phyloP scores from a whole-genome alignment of 2,329 filamentous ascomycete genomes.

The Seiridium unicorne region DNA sequence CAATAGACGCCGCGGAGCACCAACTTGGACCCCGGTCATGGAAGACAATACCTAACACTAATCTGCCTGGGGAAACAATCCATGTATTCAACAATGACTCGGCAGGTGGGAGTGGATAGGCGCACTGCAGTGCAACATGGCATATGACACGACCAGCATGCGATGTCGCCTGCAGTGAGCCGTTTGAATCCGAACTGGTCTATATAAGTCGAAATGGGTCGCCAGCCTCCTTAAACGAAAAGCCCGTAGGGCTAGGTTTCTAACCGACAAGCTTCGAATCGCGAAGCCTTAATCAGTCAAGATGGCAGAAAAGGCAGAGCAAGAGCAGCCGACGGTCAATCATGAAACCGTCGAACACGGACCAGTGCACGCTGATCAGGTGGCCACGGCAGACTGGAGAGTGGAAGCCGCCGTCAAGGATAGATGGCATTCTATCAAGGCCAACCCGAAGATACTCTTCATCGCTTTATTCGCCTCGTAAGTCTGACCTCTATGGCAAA shows the following conservation, averaged over 20 bases:
- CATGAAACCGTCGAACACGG: background rate
- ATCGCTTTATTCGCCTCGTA: constrained; percentile 40
- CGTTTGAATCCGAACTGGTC: background rate
- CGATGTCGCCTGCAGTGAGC: background rate
- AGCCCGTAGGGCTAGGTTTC: background rate
- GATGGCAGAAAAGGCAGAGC: background rate
- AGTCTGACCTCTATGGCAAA: constrained; percentile 9
- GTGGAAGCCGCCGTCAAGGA: constrained; percentile 11
- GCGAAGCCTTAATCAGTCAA: background rate
- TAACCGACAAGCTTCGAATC: background rate
- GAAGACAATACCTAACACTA: background rate
- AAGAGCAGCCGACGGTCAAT: background rate
- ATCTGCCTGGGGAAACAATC: background rate
- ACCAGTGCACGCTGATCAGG: constrained; percentile 3
- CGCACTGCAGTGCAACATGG: background rate
- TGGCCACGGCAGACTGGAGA: constrained; percentile 9
- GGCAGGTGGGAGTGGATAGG: too few relatives aligned
- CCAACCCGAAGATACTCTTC: constrained; percentile 35
- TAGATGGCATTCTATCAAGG: constrained; percentile 26
- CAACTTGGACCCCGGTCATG: background rate
- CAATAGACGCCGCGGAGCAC: background rate
- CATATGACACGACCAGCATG: background rate
- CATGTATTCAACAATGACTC: too few relatives aligned
- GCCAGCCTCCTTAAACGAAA: background rate
- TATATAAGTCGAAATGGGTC: background rate